phyloP scores from a whole-genome alignment of 2,329 filamentous ascomycete species.

The Magnaporthiopsis incrustans region DNA sequence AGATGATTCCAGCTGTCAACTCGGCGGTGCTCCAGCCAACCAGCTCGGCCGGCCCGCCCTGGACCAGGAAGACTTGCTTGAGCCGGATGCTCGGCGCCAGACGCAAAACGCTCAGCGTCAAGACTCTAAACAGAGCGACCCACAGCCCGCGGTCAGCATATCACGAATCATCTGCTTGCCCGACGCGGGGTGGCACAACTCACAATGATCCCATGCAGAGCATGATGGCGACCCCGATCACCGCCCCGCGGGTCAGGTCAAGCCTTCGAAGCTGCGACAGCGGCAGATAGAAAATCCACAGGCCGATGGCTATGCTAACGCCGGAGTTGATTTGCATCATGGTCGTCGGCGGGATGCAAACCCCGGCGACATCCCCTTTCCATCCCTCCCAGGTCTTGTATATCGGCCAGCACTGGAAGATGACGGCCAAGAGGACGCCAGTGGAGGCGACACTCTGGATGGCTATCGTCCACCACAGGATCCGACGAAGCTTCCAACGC shows the following conservation, averaged over 20 bases:
- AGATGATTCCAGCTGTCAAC: neutral
- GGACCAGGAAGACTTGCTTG: neutral
- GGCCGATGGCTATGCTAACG: neutral
- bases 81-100: neutral
- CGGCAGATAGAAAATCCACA: neutral
- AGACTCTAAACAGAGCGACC: neutral
- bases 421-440: neutral
- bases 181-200: neutral
- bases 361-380: neutral
- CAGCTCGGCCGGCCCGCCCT: neutral
- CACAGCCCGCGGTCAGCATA: neutral
- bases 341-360: neutral
- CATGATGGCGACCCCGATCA: neutral
- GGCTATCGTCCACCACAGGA: neutral
- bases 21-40: neutral
- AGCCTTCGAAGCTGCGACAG: neutral
- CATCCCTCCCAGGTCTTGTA: neutral
- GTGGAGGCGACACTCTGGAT: neutral
- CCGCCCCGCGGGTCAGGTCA: neutral
- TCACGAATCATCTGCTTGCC: neutral
- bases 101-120: neutral
- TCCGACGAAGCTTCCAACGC: neutral
- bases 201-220: neutral
- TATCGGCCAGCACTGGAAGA: neutral
- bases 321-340: neutral